These are phyloP conservation scores for Sordariomycetes sp. DNA, from an alignment of 2,329 filamentous ascomycete species.

Conservation along the genomic window DNA sequence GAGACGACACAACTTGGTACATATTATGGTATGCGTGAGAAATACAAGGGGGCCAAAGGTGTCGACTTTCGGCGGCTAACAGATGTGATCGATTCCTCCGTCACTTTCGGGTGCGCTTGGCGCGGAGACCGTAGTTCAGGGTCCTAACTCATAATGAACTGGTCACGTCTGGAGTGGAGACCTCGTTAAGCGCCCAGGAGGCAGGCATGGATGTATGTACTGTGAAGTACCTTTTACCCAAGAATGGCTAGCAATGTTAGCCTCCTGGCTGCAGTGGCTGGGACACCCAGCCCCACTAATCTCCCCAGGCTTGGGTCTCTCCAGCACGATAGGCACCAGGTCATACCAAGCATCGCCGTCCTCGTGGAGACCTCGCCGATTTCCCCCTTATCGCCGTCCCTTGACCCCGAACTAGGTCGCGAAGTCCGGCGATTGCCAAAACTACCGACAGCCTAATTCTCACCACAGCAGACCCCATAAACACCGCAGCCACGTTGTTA, in stretches of 20 bases:
- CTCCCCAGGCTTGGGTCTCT: neutral
- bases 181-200: neutral
- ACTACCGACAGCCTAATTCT: neutral
- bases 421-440: neutral
- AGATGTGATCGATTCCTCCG: too few species aligned
- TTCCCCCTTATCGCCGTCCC: neutral
- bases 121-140: too few species aligned
- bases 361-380: constrained; percentile 6
- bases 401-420: neutral
- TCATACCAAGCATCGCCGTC: neutral
- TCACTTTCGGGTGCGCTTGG: too few species aligned
- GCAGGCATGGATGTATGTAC: neutral
- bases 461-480: neutral
- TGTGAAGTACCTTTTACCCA: neutral
- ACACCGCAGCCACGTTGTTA: constrained; percentile 31
- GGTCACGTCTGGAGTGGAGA: neutral
- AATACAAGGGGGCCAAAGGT: too few species aligned
- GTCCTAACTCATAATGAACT: too few species aligned
- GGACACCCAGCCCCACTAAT: neutral
- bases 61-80: too few species aligned
- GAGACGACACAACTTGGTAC: too few species aligned
- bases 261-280: neutral
- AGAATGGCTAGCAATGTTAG: neutral
- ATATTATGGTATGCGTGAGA: too few species aligned
- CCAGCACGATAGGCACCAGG: neutral